These are phyloP conservation scores for Grigorovia yakushimaensis DNA, from an alignment of 805 yeast species.

Conservation along the genomic window DNA sequence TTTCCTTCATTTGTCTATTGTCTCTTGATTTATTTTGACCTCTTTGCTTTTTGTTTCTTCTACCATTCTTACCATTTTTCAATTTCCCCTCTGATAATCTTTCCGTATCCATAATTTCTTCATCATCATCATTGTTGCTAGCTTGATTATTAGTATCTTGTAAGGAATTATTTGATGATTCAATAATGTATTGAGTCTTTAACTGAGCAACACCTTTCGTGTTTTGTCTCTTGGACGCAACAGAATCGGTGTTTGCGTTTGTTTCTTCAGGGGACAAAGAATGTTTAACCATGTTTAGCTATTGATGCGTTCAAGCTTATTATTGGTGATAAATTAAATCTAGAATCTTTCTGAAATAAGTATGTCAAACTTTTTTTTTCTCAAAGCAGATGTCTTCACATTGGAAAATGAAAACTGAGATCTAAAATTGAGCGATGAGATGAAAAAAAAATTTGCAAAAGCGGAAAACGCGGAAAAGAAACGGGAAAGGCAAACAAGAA, in stretches of 20 bases:
- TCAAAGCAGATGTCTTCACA: no score
- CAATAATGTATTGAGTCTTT: constrained; percentile 58
- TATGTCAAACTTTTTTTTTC: no score
- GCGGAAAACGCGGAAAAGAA: neutral
- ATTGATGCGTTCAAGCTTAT: no score
- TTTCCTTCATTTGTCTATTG: constrained; percentile 57
- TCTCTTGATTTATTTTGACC: constrained; percentile 85
- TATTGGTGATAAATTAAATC: no score
- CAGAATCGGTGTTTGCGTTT: neutral
- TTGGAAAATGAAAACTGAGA: neutral
- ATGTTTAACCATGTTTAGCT: neutral
- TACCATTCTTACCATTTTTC: constrained; percentile 21
- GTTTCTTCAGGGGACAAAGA: neutral
- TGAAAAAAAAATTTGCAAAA: no score
- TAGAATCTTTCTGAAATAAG: no score
- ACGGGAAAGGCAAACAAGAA: neutral
- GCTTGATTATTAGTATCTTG: neutral
- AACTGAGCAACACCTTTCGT: constrained; percentile 65
- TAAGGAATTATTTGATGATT: neutral
- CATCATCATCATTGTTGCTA: constrained; percentile 28
- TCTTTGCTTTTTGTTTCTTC: constrained; percentile 38
- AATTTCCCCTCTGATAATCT: constrained; percentile 34
- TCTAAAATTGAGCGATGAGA: neutral
- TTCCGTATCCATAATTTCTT: constrained; percentile 32
- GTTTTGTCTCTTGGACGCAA: constrained; percentile 8